These are phyloP conservation scores for Aegilops umbellulata DNA, from an alignment of 176 grass and related monocot species.

Conservation along the genomic window DNA sequence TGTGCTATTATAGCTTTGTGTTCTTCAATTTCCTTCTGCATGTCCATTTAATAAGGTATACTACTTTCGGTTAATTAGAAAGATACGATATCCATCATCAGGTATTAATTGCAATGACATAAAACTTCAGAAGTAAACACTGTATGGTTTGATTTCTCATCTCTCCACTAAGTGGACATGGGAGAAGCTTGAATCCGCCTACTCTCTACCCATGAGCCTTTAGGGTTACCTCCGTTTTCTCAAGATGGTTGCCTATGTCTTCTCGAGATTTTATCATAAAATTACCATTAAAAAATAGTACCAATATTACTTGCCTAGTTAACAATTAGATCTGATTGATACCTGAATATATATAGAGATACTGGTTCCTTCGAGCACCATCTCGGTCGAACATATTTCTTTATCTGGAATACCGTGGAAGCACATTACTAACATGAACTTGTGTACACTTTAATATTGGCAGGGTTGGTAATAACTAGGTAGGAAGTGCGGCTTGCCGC, in stretches of 20 bases:
- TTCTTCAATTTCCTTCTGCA: background rate
- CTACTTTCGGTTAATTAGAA: background rate
- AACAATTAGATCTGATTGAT: background rate
- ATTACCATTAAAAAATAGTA: background rate
- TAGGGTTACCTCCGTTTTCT: background rate
- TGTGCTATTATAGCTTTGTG: background rate
- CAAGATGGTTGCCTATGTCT: no score
- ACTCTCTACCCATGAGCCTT: background rate
- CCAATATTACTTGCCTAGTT: background rate
- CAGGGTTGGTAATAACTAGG: conserved; percentile 43
- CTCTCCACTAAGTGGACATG: background rate
- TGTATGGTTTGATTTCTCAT: background rate
- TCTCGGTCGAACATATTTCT: conserved; percentile 1
- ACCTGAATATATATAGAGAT: background rate
- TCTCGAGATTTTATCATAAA: background rate
- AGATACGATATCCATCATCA: background rate
- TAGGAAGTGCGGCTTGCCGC: no score
- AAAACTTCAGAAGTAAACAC: background rate
- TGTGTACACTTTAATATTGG: background rate
- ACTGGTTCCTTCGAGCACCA: background rate
- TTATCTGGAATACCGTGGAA: conserved; percentile 23
- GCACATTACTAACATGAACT: conserved; percentile 1
- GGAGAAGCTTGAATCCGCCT: background rate
- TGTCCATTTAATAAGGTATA: background rate
- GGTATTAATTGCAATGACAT: background rate